phyloP scores from a whole-genome alignment of 805 yeast genomes.

The Candida tammaniensis region DNA sequence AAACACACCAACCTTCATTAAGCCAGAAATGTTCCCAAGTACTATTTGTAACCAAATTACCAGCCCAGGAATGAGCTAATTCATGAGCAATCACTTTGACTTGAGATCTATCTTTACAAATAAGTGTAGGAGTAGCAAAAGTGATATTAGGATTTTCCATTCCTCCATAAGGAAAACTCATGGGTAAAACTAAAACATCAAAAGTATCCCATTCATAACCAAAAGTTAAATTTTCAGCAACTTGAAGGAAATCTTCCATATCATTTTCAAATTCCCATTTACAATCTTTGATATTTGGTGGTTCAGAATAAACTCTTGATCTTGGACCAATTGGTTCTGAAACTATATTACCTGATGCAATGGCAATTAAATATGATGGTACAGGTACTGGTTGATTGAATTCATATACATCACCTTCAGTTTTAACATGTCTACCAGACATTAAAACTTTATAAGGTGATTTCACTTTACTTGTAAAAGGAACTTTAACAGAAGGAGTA shows the following conservation, averaged over 20 bases:
- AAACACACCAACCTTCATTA: slow-evolving; percentile 38
- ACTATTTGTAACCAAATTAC: slow-evolving; percentile 34
- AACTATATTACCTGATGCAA: slow-evolving; percentile 31
- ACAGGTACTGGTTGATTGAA: slow-evolving; percentile 35
- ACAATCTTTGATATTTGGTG: slow-evolving; percentile 23
- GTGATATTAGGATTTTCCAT: slow-evolving; percentile 38
- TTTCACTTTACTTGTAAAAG: slow-evolving; percentile 22
- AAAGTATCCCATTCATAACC: slow-evolving; percentile 33
- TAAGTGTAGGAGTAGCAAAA: slow-evolving; percentile 32
- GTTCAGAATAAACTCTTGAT: slow-evolving; percentile 29
- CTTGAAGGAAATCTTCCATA: slow-evolving; percentile 31
- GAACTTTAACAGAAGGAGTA: slow-evolving; percentile 31
- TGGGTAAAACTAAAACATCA: slow-evolving; percentile 33
- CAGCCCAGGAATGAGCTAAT: slow-evolving; percentile 39
- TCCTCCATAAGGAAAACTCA: slow-evolving; percentile 36
- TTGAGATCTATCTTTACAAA: slow-evolving; percentile 32
- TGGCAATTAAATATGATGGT: slow-evolving; percentile 32
- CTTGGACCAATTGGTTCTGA: slow-evolving; percentile 33
- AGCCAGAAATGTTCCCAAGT: slow-evolving; percentile 40
- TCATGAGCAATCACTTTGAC: slow-evolving; percentile 36
- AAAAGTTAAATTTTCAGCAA: slow-evolving; percentile 32
- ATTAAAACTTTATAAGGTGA: slow-evolving; percentile 26
- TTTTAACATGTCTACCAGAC: slow-evolving; percentile 26
- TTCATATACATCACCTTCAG: slow-evolving; percentile 14
- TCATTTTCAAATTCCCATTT: slow-evolving; percentile 36